Conservation (phyloP, 257 asterid species). For the Scutellaria galericulata region DNA sequence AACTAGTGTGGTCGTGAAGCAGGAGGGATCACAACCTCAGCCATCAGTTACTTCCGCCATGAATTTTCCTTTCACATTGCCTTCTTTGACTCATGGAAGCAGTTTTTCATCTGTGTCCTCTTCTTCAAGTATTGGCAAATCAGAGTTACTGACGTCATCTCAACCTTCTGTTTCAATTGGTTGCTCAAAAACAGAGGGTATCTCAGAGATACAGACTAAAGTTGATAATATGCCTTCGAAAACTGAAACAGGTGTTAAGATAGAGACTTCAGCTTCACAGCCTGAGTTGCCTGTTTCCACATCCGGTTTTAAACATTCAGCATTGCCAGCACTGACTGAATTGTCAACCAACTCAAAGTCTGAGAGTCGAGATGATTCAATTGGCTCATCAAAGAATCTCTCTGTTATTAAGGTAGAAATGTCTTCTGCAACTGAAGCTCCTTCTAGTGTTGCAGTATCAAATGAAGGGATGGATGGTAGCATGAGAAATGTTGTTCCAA, state of each 20-base stretch:
- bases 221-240: constrained; percentile 36
- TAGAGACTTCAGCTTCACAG: constrained; percentile 47
- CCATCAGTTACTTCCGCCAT: constrained; percentile 39
- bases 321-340: constrained; percentile 41
- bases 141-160: constrained; percentile 43
- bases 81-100: constrained; percentile 39
- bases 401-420: constrained; percentile 40
- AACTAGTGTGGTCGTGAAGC: constrained; percentile 41
- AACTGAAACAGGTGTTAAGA: constrained; percentile 39
- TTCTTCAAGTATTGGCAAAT: constrained; percentile 35
- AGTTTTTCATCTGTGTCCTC: constrained; percentile 41
- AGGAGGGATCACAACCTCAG: constrained; percentile 47
- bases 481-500: constrained; percentile 43
- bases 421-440: constrained; percentile 41
- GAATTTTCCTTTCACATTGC: constrained; percentile 40
- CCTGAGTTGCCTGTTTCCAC: constrained; percentile 38
- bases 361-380: constrained; percentile 45
- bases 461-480: constrained; percentile 45
- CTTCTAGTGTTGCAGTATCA: constrained; percentile 39
- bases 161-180: constrained; percentile 34
- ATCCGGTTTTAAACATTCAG: constrained; percentile 40
- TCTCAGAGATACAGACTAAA: constrained; percentile 37
- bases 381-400: constrained; percentile 39
- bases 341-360: constrained; percentile 39
- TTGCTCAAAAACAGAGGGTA: constrained; percentile 44